A percentile compares a stretch with the other conserved stretches of the same genome.
phyloP scores from a whole-genome alignment of 164 flowering plant species.

The Berberis vulgaris region DNA sequence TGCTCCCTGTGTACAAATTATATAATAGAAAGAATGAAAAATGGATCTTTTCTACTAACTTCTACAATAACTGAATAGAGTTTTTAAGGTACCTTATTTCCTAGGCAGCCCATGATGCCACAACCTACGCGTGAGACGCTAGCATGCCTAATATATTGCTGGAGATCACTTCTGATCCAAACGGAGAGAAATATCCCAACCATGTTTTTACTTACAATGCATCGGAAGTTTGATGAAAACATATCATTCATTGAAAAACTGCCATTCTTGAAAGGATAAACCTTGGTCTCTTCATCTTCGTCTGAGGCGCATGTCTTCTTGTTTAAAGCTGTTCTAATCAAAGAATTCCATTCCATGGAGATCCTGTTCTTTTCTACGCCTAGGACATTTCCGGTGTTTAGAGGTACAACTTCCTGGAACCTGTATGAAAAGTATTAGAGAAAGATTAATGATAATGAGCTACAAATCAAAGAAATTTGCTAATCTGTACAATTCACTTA shows the following conservation, averaged over 20 bases:
- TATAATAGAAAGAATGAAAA: neutral
- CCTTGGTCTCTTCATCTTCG: slow-evolving; percentile 4
- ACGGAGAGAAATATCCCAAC: slow-evolving; percentile 61
- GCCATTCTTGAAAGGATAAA: slow-evolving; percentile 11
- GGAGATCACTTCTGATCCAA: slow-evolving; percentile 51
- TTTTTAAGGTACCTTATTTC: slow-evolving; percentile 49
- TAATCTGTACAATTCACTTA: no score
- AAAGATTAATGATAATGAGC: neutral
- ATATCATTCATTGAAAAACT: slow-evolving; percentile 1
- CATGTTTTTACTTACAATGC: slow-evolving; percentile 69
- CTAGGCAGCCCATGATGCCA: slow-evolving; percentile 76
- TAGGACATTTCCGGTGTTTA: slow-evolving; percentile 47
- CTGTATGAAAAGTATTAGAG: slow-evolving; percentile 19
- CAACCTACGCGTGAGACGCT: slow-evolving; percentile 69
- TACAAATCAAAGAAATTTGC: no score
- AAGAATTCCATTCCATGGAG: slow-evolving; percentile 52
- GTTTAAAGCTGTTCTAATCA: slow-evolving; percentile 58
- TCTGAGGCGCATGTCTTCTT: slow-evolving; percentile 9
- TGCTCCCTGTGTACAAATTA: slow-evolving; percentile 46
- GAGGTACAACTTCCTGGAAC: slow-evolving; percentile 77
- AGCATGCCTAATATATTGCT: slow-evolving; percentile 30
- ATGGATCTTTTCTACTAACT: neutral
- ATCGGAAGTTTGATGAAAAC: slow-evolving; percentile 26
- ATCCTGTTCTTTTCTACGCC: slow-evolving; percentile 41
- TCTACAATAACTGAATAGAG: neutral